These are phyloP conservation scores for Eucalyptus paniculata DNA, from an alignment of 345 rosid species.

Conservation along the genomic window DNA sequence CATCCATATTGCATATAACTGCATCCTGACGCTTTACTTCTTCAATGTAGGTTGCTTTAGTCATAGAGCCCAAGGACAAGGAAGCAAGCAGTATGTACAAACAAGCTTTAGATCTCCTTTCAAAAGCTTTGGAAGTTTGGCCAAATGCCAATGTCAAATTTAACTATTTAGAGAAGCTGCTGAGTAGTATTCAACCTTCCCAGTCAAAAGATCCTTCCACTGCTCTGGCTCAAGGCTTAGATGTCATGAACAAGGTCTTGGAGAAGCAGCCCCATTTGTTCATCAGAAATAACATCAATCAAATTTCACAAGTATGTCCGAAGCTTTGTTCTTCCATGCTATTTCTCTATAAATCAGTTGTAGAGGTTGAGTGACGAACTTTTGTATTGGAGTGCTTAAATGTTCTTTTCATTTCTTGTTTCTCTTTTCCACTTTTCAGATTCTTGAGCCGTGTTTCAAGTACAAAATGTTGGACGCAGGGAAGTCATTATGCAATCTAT, in stretches of 20 bases:
- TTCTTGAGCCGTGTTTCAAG: slow-evolving; percentile 97
- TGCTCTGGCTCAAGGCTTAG: slow-evolving; percentile 97
- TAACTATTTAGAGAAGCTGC: slow-evolving; percentile 86
- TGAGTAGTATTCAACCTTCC: slow-evolving; percentile 80
- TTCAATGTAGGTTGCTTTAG: slow-evolving; percentile 79
- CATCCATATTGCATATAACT: not conserved
- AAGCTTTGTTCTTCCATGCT: not conserved
- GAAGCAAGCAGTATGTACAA: slow-evolving; percentile 86
- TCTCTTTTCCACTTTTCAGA: slow-evolving; percentile 27
- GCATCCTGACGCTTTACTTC: not conserved
- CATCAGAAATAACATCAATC: slow-evolving; percentile 81
- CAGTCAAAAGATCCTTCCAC: slow-evolving; percentile 96
- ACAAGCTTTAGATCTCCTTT: slow-evolving; percentile 89
- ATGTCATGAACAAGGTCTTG: slow-evolving; percentile 96
- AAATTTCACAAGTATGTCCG: slow-evolving; percentile 72
- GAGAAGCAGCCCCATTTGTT: slow-evolving; percentile 96
- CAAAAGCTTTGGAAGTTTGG: slow-evolving; percentile 98
- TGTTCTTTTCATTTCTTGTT: not conserved
- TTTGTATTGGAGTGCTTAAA: not conserved
- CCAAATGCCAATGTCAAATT: slow-evolving; percentile 96
- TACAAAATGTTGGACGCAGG: slow-evolving; percentile 93
- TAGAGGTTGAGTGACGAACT: not conserved
- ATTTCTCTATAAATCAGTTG: not conserved
- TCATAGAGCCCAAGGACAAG: slow-evolving; percentile 98
- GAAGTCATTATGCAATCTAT: slow-evolving; percentile 78